Evolutionary conservation across 164 flowering plant species (phyloP), one percentile per base, ranked within the genome.

Genomic region (Platanus orientalis): DNA sequence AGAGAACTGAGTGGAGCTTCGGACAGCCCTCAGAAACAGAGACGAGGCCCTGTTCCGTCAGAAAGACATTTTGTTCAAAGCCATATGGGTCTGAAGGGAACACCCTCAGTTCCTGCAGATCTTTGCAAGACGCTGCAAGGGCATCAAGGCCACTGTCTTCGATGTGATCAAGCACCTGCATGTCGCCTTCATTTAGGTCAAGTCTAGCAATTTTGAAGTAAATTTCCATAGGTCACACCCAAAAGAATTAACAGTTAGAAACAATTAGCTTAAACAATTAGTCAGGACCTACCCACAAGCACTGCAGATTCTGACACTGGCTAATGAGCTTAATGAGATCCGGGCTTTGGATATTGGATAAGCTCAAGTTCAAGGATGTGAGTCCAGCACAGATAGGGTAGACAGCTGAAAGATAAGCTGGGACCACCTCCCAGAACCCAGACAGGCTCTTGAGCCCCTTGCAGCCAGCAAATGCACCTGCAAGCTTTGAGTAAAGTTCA

Each of bases 361-460:
- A 82, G 64, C 90, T 87, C 80, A 89, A 71, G 76, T 92, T 92
- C 76, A 92, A 66, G 30, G 79, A 81, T 30, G 90, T 92, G 20
- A 92, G 74, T 23, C 87, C 69, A 17, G 82, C 57, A 67, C 98
- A 87, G 11, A 78, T 60, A 16, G 92, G 65, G 74, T 81, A 83
- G 16, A 86, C 14, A 54, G 87, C 81, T 1, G 90, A 86, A 54
- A 92, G 81, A 44, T 78, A 86, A 19, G 75, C 61, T 7, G 91
- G 89, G 39, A 69, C 81, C 11, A 80, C 90, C 68, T 85, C 96
- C 94, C 92, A 93, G 64, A 93, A 86, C n/a, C 96, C 98, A 64
- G 98, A 93, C 54, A 93, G 75, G 67, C 84, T 77, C 79, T 73
- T 81, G 42, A 93, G 81, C 42, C 76, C 71, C 71, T 83, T 90